Evolutionary conservation across 768 basidiomycete species (phyloP).

Genomic region (Boletus patriciae): DNA sequence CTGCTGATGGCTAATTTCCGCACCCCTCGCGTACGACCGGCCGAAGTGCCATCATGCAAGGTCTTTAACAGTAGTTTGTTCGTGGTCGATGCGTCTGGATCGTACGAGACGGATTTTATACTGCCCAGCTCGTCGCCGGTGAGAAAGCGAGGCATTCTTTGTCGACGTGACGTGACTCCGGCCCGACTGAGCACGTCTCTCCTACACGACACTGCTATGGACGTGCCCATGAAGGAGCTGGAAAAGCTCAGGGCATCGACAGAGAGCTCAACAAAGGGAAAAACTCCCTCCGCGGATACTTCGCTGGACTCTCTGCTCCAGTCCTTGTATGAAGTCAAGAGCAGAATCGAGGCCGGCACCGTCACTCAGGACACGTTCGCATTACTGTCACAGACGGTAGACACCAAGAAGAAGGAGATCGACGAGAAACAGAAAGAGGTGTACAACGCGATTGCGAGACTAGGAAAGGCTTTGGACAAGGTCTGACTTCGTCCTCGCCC

Average conservation of each 20-base stretch:
- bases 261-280: conserved; percentile 47
- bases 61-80: conserved; percentile 37
- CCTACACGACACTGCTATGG: conserved; percentile 47
- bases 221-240: conserved; percentile 74
- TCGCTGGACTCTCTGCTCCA: conserved; percentile 66
- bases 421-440: conserved; percentile 90
- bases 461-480: conserved; percentile 92
- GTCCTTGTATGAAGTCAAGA: conserved; percentile 56
- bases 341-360: conserved; percentile 48
- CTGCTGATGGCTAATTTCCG: conserved; percentile 40
- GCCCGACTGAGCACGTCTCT: conserved; percentile 5
- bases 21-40: conserved; percentile 38
- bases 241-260: conserved; percentile 71
- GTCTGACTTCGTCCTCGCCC: conserved; percentile 40
- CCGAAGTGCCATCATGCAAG: conserved; percentile 32
- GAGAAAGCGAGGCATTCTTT: conserved; percentile 63
- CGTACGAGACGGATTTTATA: conserved; percentile 60
- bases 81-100: conserved; percentile 31
- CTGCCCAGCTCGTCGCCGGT: conserved; percentile 78
- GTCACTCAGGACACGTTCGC: conserved; percentile 50
- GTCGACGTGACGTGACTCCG: conserved; percentile 24
- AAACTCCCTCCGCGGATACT: conserved; percentile 51
- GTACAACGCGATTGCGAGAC: conserved; percentile 68
- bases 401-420: conserved; percentile 76
- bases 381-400: conserved; percentile 57